Conservation (phyloP, 352 stramenopile species). For the Phytophthora uliginosa region DNA sequence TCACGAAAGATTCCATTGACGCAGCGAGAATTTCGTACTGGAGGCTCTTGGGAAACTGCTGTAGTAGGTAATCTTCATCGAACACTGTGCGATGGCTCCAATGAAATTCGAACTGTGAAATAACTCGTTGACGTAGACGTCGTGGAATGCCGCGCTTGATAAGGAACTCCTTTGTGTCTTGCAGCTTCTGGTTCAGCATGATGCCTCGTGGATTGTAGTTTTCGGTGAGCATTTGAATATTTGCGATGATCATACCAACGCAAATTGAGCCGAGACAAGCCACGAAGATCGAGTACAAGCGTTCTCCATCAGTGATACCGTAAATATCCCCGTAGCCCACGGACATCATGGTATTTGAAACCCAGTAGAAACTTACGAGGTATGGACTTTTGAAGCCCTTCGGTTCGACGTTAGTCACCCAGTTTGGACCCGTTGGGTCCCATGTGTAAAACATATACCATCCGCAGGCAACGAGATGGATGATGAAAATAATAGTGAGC, state of each 20-base stretch:
- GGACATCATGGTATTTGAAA: conserved; percentile 95
- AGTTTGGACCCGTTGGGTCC: conserved; percentile 74
- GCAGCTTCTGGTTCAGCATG: conserved; percentile 77
- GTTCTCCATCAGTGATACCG: conserved; percentile 80
- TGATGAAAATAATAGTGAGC: conserved; percentile 81
- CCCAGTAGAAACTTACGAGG: conserved; percentile 94
- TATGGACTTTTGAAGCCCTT: conserved; percentile 78
- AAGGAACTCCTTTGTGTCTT: conserved; percentile 87
- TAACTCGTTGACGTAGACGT: conserved; percentile 69
- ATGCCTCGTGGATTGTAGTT: conserved; percentile 89
- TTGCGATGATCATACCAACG: conserved; percentile 95
- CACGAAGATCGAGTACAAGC: conserved; percentile 89
- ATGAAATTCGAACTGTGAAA: conserved; percentile 88
- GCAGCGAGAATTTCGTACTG: conserved; percentile 86
- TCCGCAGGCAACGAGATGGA: conserved; percentile 77
- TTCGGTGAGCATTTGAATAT: conserved; percentile 94
- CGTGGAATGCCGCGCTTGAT: conserved; percentile 74
- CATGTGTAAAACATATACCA: conserved; percentile 90
- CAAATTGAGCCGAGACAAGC: conserved; percentile 87
- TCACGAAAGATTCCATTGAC: conserved; percentile 83
- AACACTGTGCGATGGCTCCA: conserved; percentile 81
- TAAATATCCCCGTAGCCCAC: conserved; percentile 94
- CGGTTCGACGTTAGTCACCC: conserved; percentile 65
- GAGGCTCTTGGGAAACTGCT: conserved; percentile 73
- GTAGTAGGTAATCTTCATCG: conserved; percentile 73